Percentiles rank a stretch among this genome's conserved stretches.
These are phyloP conservation scores for Cryptosporidium viatorum DNA, from an alignment of 169 alveolate genomes.

Conservation along the genomic window DNA sequence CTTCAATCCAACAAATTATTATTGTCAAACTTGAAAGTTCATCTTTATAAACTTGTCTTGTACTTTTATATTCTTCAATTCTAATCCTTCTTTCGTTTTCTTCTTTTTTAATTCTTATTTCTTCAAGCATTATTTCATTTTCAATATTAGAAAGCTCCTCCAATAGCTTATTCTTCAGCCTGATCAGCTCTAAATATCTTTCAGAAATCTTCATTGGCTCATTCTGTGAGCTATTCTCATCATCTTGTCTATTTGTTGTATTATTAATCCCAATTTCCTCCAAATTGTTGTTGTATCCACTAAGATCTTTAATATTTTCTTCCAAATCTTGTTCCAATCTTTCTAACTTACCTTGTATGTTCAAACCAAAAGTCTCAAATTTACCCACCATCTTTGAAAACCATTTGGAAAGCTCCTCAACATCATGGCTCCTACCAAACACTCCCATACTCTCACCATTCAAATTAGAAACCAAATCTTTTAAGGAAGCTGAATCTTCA, in stretches of 20 bases:
- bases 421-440: not conserved
- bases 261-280: not conserved
- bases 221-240: not conserved
- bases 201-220: not conserved
- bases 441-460: not conserved
- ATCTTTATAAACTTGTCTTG: slow-evolving; percentile 14
- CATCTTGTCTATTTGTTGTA: not conserved
- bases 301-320: not conserved
- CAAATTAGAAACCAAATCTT: not conserved
- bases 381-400: not conserved
- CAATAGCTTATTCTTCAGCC: slow-evolving; percentile 11
- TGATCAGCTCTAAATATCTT: slow-evolving; percentile 13
- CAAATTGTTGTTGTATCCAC: not conserved
- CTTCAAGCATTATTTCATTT: slow-evolving; percentile 29
- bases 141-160: slow-evolving; percentile 40
- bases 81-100: slow-evolving; percentile 39
- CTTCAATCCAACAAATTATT: slow-evolving; percentile 70
- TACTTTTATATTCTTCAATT: slow-evolving; percentile 6
- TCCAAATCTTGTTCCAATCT: slow-evolving; percentile 35
- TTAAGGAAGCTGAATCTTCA: not conserved
- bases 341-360: slow-evolving; percentile 42
- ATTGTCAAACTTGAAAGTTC: slow-evolving; percentile 51
- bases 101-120: slow-evolving; percentile 36
- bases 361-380: slow-evolving; percentile 47
- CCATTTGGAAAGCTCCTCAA: slow-evolving; percentile 44